phyloP scores from a whole-genome alignment of 2,329 filamentous ascomycete species.

The Aspergillus sp. region DNA sequence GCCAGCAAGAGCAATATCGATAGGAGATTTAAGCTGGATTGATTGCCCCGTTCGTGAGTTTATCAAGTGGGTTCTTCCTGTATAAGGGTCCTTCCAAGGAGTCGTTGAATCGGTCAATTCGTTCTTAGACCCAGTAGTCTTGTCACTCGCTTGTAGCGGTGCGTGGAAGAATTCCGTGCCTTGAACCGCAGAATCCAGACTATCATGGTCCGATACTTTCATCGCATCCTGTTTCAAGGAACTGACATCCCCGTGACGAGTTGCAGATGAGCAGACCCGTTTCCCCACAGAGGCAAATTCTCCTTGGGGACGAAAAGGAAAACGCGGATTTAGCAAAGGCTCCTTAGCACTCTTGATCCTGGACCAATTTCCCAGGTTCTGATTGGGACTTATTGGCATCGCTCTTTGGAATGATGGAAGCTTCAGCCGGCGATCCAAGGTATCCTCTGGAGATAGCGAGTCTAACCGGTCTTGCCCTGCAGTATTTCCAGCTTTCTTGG shows the following conservation, averaged over 20 bases:
- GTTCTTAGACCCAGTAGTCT: too few relatives aligned
- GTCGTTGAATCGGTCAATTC: slow-evolving; percentile 15
- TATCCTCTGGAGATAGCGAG: slow-evolving; percentile 15
- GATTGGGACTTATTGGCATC: slow-evolving; percentile 5
- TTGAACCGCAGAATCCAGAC: neutral
- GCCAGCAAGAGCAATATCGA: slow-evolving; percentile 3
- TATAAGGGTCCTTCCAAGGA: slow-evolving; percentile 59
- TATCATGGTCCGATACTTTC: too few relatives aligned
- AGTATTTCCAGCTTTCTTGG: slow-evolving; percentile 1
- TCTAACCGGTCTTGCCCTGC: neutral
- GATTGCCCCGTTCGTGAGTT: slow-evolving; percentile 33
- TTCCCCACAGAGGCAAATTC: neutral
- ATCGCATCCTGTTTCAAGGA: too few relatives aligned
- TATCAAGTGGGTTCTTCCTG: slow-evolving; percentile 31
- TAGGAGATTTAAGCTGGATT: slow-evolving; percentile 8
- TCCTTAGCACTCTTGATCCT: slow-evolving; percentile 34
- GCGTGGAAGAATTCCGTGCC: neutral
- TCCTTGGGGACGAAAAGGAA: neutral
- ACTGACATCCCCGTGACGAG: too few relatives aligned
- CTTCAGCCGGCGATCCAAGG: slow-evolving; percentile 20
- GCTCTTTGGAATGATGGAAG: slow-evolving; percentile 22
- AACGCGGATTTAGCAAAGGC: neutral
- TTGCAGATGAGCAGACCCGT: neutral
- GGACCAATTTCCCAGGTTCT: slow-evolving; percentile 35
- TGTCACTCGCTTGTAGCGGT: neutral